Base-by-base conservation (phyloP, 129 eudicot genomes). In the Kitagawia praeruptora region DNA sequence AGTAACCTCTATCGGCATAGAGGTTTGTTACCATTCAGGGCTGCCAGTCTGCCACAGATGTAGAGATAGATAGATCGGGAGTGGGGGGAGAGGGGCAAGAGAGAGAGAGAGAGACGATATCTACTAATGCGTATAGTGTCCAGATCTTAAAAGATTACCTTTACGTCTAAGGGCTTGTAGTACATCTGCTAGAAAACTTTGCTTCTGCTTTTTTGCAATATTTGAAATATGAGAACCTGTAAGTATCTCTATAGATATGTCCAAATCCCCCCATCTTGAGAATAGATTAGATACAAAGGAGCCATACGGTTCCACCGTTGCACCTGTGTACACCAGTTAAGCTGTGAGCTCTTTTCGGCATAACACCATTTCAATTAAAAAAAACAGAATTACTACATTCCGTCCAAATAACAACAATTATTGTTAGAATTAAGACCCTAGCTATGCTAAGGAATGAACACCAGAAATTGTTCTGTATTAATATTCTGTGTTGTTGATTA, bases 181-280 rank as follows among this genome's bases (percentile, higher is more conserved):
- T 34, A 92, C 83, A 48, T 95, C 96, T 48, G 51, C 79, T 19
- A 95, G 84, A 54, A 90, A 81, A 64, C 79, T 82, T 77, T 88
- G 97, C 85, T 92, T 95, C 87, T 77, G 80, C 84, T 92, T 90
- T 84, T 77, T 92, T 48, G 92, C 96, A 75, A 89, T 85, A 37
- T 87, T 71, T 66, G 91, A 71, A 58, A 95, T 92, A 74, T 83
- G 81, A 39, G 88, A 80, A 39, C 94, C 93, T 63, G 89, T 95
- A 10, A 85, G 75, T 74, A 95, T 48, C 85, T 95, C 97, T 7
- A 95, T 85, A 3, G 98, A 95, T 73, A 95, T 84, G 82, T 95
- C 98, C 82, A 95, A 80, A 87, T 95, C 97, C 19, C 98, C 97
- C 98, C 98, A 92, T 84, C 81, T 93, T 66, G 98, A 85, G 51